Evolutionary conservation across 2,329 filamentous ascomycete species (phyloP), one percentile per base, ranked within the genome.

Genomic region (Erysiphe pulchra): DNA sequence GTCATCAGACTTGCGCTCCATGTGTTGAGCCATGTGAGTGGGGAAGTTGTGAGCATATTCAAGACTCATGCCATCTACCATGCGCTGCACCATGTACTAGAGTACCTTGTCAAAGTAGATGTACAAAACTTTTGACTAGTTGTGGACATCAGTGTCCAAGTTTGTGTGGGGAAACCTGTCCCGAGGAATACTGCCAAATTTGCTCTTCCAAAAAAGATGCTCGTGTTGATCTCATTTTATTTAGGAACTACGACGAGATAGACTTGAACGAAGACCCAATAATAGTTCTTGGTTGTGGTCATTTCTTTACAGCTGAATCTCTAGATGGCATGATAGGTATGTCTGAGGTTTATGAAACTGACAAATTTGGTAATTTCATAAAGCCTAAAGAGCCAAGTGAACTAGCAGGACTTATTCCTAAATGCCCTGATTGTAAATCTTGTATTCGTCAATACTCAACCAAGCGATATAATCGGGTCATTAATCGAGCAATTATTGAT

Each of bases 131-230:
- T 12, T 38, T 46, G 34, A 30, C 14, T 8, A 12, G 6, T 0
- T 82, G 77, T 53, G 70, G 71, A 0, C 76, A 81, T 55, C 69
- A 64, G 54, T 82, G 72, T 60, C 76, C 75, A 0, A 72, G 70
- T 0, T 48, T 80, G 1, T 82, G 77, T 50, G 76, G 77, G 1
- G 77, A 81, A 53, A 47, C 47, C 0, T 83, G 77, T 48, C 76
- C 74, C 0, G 42, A 55, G 1, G 52, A 49, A 0, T 73, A 64
- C 52, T 82, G 77, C 52, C 75, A 80, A 47, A 49, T 54, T 0
- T 81, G 76, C 51, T 65, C 60, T 1, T 52, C 12, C 1, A 45
- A 39, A 9, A 32, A 41, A 28, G 44, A 41, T 14, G 31, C 13
- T 14, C 33, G 33, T 41, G 75, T 77, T 0, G 77, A 82, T 51